Percentiles rank a stretch among this genome's conserved stretches.
phyloP scores from a whole-genome alignment of 2,329 filamentous ascomycete species.

The Xylaria sp. region DNA sequence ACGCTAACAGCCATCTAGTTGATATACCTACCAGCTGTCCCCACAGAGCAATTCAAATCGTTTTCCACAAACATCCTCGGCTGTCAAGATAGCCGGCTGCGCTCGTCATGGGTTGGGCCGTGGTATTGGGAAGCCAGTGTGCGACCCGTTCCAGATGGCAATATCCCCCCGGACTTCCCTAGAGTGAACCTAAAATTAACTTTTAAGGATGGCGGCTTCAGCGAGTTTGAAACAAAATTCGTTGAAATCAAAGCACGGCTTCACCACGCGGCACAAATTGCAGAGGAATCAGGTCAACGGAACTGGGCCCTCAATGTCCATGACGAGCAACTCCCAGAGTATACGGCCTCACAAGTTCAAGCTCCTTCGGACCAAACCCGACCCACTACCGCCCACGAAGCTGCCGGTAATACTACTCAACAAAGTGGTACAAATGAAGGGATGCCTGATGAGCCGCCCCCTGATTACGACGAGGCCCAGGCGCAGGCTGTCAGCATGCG shows the following conservation, averaged over 20 bases:
- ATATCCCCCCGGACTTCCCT: slow-evolving; percentile 75
- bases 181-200: slow-evolving; percentile 82
- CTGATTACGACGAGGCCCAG: slow-evolving; percentile 91
- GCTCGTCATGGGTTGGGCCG: slow-evolving; percentile 88
- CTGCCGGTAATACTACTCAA: slow-evolving; percentile 35
- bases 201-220: slow-evolving; percentile 95
- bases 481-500: slow-evolving; percentile 65
- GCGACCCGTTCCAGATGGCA: slow-evolving; percentile 81
- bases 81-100: slow-evolving; percentile 83
- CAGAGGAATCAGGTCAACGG: slow-evolving; percentile 68
- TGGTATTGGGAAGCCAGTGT: slow-evolving; percentile 87
- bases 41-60: slow-evolving; percentile 75
- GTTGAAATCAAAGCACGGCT: slow-evolving; percentile 85
- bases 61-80: slow-evolving; percentile 90
- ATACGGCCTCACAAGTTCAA: slow-evolving; percentile 65
- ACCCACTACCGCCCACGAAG: slow-evolving; percentile 32
- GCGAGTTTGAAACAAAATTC: slow-evolving; percentile 83
- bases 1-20: slow-evolving; percentile 58
- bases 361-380: slow-evolving; percentile 23
- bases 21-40: slow-evolving; percentile 80
- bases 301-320: slow-evolving; percentile 64
- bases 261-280: slow-evolving; percentile 78
- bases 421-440: slow-evolving; percentile 41
- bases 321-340: slow-evolving; percentile 86
- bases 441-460: slow-evolving; percentile 77